Base-by-base conservation (phyloP, 1,284 basidiomycete species). In the Tranzscheliella williamsii region DNA sequence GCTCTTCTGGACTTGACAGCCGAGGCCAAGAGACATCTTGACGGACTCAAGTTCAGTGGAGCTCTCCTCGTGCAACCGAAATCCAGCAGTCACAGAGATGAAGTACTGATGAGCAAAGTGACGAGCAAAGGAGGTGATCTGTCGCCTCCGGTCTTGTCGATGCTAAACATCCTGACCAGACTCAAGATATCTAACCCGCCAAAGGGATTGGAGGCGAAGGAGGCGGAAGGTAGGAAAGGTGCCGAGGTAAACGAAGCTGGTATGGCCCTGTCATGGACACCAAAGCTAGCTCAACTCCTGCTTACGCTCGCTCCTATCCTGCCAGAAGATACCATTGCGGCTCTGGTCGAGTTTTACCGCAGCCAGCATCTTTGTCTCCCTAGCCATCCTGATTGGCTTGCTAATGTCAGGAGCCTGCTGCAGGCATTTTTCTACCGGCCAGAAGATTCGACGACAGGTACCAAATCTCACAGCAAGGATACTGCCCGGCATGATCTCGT, bases 281-380 rank as follows among this genome's bases (percentile, higher is more conserved):
- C 69, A 11, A 62, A 61, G 37, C 27, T 73, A 27, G 55, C 71
- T 8, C 34, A 50, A 8, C 56, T 73, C 41, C 57, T 76, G 20
- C 66, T 75, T 30, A 41, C 58, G 6, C 56, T 77, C 5, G 70
- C 73, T 18, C 69, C 73, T 0, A 54, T 72, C 38, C 45, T 77
- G 17, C 71, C 73, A 11, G 72, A 75, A 21, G 32, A 38, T 2
- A 64, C 67, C 16, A 47, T 70, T 13, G 61, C 62, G 5, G 64
- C 72, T 22, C 55, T 77, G 24, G 53, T 77, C 9, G 50, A 63
- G 15, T 70, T 67, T 51, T 68, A 68, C 45, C 60, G 64, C 37
- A 40, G 45, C 1, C 64, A 73, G 43, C 67, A 73, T 39, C 64
- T 67, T 16, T 76, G 73, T 42, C 40, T 77, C 16, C 75, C 75